Base-by-base conservation (phyloP, 2,329 filamentous ascomycete species). In the Shiraia bambusicola region DNA sequence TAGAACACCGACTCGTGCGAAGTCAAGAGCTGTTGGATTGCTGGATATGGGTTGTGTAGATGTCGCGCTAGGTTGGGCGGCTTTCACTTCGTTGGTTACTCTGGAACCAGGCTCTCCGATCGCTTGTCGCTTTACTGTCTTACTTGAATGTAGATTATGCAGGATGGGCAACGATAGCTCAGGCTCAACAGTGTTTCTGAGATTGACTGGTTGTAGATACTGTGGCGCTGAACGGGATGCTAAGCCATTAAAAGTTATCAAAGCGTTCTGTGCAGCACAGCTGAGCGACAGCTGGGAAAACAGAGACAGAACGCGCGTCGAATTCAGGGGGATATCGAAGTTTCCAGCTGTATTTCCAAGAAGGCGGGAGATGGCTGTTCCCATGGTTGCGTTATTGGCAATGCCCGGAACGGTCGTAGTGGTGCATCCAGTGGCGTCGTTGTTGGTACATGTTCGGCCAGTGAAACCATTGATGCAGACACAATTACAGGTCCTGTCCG, bases 401-500 rank as follows among this genome's bases (percentile, higher is more conserved):
- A 73, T 66, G 13, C 69, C 66, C 15, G 67, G 51, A 16, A 74
- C 61, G 22, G 63, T 66, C 2, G 73, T 75, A 0, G 77, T 82
- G 6, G 78, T 76, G 56, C 84, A 87, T 33, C 74, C 76, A 12
- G 55, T 58, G 16, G 76, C 71, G 41, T 77, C 76, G 11, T 73
- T 68, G 11, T 69, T 52, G 4, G 68, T 70, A 59, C 84, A 88
- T 12, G 72, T 76, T 2, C 70, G 70, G 15, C 84, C 84, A 0
- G 87, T 91, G 65, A 92, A 97, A 1, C 91, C 89, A 57, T 93
- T 90, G 15, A 85, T 82, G 69, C 92, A 98, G 30, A 96, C 82
- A 65, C 92, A 98, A 10, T 84, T 85, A 70, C 92, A 97, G 14
- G 78, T 73, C 3, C 63, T 64, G 30, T 81, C 79, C 42, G 81